Evolutionary conservation across 2,329 filamentous ascomycete species (phyloP).

Genomic region (Fusarium multiceps): DNA sequence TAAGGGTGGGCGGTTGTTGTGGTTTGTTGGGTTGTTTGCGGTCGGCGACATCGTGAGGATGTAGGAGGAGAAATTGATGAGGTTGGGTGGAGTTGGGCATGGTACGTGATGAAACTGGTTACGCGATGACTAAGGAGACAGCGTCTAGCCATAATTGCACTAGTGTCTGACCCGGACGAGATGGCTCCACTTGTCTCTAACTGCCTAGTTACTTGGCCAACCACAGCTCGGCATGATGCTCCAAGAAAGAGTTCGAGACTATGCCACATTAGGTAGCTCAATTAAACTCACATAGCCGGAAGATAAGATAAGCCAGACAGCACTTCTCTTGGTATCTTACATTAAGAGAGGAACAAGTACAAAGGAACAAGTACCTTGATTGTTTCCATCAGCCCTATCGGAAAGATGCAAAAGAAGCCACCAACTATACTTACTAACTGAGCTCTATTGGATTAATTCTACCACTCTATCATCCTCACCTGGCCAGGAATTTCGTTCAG

Average conservation of each 20-base stretch:
- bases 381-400: too few relatives aligned
- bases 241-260: too few relatives aligned
- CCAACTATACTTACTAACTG: fast-evolving
- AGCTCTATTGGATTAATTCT: background rate
- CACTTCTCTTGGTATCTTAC: too few relatives aligned
- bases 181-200: too few relatives aligned
- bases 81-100: background rate
- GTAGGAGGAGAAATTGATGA: background rate
- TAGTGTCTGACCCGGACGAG: background rate
- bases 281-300: too few relatives aligned
- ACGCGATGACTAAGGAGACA: background rate
- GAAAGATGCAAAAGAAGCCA: background rate
- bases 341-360: too few relatives aligned
- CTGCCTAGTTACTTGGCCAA: background rate
- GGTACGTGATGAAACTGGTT: background rate
- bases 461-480: background rate
- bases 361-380: too few relatives aligned
- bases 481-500: background rate
- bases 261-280: too few relatives aligned
- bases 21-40: background rate
- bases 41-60: background rate
- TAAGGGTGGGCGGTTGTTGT: background rate
- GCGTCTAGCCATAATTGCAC: fast-evolving
- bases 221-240: too few relatives aligned
- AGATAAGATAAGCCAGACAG: too few relatives aligned